These are phyloP conservation scores for Pinus tabuliformis DNA, from an alignment of 75 land plant genomes.

Conservation along the genomic window DNA sequence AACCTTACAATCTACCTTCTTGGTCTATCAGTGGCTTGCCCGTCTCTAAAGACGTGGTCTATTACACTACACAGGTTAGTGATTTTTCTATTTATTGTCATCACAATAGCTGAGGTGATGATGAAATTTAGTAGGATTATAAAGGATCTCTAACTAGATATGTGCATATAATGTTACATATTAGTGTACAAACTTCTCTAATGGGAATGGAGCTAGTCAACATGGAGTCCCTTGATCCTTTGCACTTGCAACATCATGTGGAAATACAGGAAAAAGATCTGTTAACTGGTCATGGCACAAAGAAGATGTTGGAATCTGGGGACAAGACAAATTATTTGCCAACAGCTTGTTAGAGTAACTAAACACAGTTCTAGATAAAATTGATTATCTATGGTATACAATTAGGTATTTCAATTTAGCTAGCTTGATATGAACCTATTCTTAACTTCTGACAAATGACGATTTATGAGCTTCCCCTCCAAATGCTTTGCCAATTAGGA, in stretches of 20 bases:
- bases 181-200: constrained; percentile 20
- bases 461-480: too few species aligned
- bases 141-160: neutral
- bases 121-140: neutral
- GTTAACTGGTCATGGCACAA: constrained; percentile 4
- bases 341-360: constrained; percentile 63
- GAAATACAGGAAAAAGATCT: neutral
- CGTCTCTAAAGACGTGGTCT: constrained; percentile 32
- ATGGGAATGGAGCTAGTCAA: constrained; percentile 4
- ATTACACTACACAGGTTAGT: constrained; percentile 44
- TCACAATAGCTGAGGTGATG: neutral
- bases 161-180: constrained; percentile 5
- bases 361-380: constrained; percentile 44
- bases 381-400: constrained; percentile 90
- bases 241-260: neutral
- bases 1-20: constrained; percentile 28
- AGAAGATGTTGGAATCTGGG: constrained; percentile 26
- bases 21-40: constrained; percentile 53
- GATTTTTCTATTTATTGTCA: neutral
- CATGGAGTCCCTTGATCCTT: neutral
- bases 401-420: constrained; percentile 44
- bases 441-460: too few species aligned
- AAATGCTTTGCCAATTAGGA: too few species aligned
- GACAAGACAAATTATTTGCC: constrained; percentile 12
- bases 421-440: neutral